Evolutionary conservation across 176 grass and related monocot species (phyloP).

Genomic region (Guadua angustifolia): DNA sequence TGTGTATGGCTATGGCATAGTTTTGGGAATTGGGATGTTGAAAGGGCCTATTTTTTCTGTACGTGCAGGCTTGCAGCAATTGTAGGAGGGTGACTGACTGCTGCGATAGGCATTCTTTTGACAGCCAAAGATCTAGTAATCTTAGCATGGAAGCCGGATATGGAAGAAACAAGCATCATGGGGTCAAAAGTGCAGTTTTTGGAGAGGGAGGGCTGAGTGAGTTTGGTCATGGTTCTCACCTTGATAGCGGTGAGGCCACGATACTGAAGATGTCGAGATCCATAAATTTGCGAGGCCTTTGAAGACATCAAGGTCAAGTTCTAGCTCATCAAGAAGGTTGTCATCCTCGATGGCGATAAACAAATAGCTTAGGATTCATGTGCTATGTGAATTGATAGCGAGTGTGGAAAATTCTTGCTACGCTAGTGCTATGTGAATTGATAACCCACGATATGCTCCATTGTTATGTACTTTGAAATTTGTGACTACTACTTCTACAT

Average conservation of each 20-base stretch:
- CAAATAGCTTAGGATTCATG: conserved; percentile 43
- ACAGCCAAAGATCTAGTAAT: conserved; percentile 37
- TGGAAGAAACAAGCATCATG: conserved; percentile 43
- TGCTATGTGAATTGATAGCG: too few species aligned
- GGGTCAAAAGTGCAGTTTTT: conserved; percentile 23
- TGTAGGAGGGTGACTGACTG: too few species aligned
- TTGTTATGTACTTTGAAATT: too few species aligned
- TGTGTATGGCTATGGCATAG: too few species aligned
- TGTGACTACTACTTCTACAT: too few species aligned
- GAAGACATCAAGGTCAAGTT: conserved; percentile 42
- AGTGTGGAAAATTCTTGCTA: too few species aligned
- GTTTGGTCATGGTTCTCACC: conserved; percentile 28
- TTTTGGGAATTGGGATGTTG: too few species aligned
- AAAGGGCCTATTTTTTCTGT: too few species aligned
- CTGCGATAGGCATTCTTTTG: conserved; percentile 38
- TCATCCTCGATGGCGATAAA: conserved; percentile 46
- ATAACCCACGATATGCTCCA: too few species aligned
- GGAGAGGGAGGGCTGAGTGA: conserved; percentile 37
- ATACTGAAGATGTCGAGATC: conserved; percentile 54
- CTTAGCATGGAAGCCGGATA: conserved; percentile 30
- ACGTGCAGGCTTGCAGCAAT: too few species aligned
- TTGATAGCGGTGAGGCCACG: conserved; percentile 14
- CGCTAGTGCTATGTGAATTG: too few species aligned
- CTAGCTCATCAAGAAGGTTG: conserved; percentile 48
- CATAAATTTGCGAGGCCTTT: conserved; percentile 64